A percentile compares a stretch with the other conserved stretches of the same genome.
Conservation (phyloP, 345 rosid genomes). For the Schrenkiella parvula region DNA sequence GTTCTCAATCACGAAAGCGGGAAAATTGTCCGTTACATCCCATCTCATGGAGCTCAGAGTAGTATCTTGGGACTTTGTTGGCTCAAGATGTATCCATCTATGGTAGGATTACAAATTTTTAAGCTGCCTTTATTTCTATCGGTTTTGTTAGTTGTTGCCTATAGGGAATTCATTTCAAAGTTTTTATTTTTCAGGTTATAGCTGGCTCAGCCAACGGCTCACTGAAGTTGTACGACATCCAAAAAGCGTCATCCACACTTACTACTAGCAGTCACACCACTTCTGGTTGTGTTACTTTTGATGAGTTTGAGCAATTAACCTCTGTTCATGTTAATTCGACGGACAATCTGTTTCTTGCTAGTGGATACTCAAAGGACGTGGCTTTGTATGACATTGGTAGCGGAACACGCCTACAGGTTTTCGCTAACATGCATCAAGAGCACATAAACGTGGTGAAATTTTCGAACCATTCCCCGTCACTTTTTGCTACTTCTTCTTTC, state of each 20-base stretch:
- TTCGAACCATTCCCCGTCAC: constrained; percentile 75
- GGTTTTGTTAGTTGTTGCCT: constrained; percentile 3
- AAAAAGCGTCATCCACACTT: constrained; percentile 40
- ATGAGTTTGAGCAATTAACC: constrained; percentile 84
- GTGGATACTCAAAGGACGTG: constrained; percentile 87
- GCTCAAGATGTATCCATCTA: constrained; percentile 79
- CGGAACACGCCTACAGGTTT: constrained; percentile 70
- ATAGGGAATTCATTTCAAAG: neutral
- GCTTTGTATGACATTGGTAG: constrained; percentile 76
- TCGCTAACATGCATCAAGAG: constrained; percentile 79
- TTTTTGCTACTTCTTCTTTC: constrained; percentile 95
- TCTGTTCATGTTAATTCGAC: constrained; percentile 87
- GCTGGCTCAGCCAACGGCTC: constrained; percentile 97
- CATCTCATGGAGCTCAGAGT: constrained; percentile 69
- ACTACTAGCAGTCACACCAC: constrained; percentile 24
- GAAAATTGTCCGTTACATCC: constrained; percentile 65
- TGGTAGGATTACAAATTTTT: constrained; percentile 38
- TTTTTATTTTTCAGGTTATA: constrained; percentile 55
- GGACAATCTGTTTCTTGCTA: constrained; percentile 86
- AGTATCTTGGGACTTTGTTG: constrained; percentile 94
- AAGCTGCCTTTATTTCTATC: neutral
- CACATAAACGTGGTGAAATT: constrained; percentile 95
- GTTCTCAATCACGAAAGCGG: constrained; percentile 84
- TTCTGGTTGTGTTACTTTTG: constrained; percentile 60
- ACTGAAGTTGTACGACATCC: constrained; percentile 67